A percentile compares a stretch with the other conserved stretches of the same genome.
Evolutionary conservation across 2,329 filamentous ascomycete species (phyloP).

Genomic region (Diaporthe sp.): DNA sequence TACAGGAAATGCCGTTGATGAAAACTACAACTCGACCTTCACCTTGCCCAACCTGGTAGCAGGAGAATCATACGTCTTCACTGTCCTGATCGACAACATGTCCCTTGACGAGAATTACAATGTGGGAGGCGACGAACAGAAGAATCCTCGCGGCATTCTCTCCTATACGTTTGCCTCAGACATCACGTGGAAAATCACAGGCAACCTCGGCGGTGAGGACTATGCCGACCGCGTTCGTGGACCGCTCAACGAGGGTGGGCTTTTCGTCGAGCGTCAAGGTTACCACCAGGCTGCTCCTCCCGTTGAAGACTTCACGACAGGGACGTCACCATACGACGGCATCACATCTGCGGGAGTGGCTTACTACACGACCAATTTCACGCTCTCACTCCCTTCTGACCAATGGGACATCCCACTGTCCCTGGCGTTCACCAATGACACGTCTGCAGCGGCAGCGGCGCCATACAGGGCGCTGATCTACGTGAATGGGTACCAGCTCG

Average conservation of each 20-base stretch:
- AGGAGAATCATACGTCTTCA: constrained; percentile 70
- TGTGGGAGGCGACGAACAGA: constrained; percentile 68
- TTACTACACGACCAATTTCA: constrained; percentile 67
- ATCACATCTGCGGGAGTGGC: constrained; percentile 62
- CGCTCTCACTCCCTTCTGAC: constrained; percentile 62
- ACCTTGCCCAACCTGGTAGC: constrained; percentile 62
- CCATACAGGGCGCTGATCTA: constrained; percentile 72
- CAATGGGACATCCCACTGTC: constrained; percentile 68
- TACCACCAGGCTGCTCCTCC: constrained; percentile 66
- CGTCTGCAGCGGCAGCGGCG: constrained; percentile 36
- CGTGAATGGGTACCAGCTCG: constrained; percentile 79
- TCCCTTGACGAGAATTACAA: constrained; percentile 74
- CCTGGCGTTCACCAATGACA: constrained; percentile 63
- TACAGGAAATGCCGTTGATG: constrained; percentile 62
- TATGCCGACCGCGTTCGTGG: constrained; percentile 68
- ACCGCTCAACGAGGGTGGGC: constrained; percentile 71
- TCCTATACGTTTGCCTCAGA: constrained; percentile 64
- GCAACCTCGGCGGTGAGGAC: constrained; percentile 71
- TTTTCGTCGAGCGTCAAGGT: constrained; percentile 68
- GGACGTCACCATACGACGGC: constrained; percentile 50
- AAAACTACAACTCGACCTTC: constrained; percentile 66
- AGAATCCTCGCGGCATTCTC: constrained; percentile 69
- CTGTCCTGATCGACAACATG: constrained; percentile 77
- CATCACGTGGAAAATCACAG: constrained; percentile 72
- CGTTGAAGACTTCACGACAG: constrained; percentile 55